These are phyloP conservation scores for Geotrichum aggregatum DNA, from an alignment of 1,139 yeast species.

Conservation along the genomic window DNA sequence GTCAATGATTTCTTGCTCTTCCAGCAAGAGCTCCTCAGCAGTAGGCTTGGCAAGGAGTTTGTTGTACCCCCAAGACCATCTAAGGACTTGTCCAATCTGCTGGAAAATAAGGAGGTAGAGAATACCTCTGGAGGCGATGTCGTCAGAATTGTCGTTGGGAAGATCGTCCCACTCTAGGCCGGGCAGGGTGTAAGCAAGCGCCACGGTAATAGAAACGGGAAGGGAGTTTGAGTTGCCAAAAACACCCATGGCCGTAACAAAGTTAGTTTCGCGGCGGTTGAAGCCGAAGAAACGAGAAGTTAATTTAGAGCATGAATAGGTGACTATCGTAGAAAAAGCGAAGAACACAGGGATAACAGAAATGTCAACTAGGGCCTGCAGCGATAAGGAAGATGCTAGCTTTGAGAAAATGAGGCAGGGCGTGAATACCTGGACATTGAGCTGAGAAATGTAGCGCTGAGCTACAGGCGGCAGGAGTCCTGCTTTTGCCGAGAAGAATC, in stretches of 20 bases:
- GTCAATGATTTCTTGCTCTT: slow-evolving; percentile 18
- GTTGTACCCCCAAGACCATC: slow-evolving; percentile 94
- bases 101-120: slow-evolving; percentile 73
- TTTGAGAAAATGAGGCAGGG: slow-evolving; percentile 80
- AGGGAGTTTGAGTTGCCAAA: slow-evolving; percentile 70
- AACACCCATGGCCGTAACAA: slow-evolving; percentile 85
- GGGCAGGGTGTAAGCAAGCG: slow-evolving; percentile 69
- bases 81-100: slow-evolving; percentile 74
- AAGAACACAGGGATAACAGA: slow-evolving; percentile 70
- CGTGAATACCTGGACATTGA: slow-evolving; percentile 76
- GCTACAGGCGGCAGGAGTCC: slow-evolving; percentile 58
- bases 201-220: slow-evolving; percentile 65
- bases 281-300: slow-evolving; percentile 49
- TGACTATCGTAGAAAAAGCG: slow-evolving; percentile 59
- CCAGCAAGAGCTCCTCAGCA: slow-evolving; percentile 22
- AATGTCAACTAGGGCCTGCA: slow-evolving; percentile 63
- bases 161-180: slow-evolving; percentile 71
- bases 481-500: slow-evolving; percentile 61
- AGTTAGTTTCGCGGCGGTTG: slow-evolving; percentile 64
- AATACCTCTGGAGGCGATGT: slow-evolving; percentile 76
- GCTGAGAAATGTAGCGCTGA: slow-evolving; percentile 60
- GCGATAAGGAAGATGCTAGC: slow-evolving; percentile 67
- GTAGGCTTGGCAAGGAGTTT: slow-evolving; percentile 55
- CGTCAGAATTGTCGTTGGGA: slow-evolving; percentile 59
- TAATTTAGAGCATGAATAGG: slow-evolving; percentile 52